Evolutionary conservation across 148 eudicot species (phyloP).

Genomic region (Diospyros lotus): DNA sequence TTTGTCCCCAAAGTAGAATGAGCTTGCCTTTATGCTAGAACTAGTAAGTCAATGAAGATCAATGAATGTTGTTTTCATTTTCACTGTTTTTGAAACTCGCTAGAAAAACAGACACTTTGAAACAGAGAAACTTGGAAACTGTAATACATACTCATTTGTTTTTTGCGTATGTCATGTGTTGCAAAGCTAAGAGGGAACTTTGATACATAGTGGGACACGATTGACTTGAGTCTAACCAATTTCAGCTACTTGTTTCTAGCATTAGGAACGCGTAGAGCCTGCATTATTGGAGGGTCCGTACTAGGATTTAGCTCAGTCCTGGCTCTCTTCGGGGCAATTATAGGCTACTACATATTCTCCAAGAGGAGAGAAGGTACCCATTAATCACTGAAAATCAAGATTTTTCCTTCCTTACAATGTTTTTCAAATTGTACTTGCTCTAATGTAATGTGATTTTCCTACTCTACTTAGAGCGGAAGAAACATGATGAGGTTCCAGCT

Average conservation of each 20-base stretch:
- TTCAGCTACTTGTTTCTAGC: neutral
- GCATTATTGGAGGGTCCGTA: neutral
- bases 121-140: no score
- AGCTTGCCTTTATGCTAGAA: slow-evolving; percentile 16
- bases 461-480: slow-evolving; percentile 26
- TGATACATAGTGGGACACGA: no score
- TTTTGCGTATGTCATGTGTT: no score
- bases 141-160: no score
- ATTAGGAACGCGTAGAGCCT: neutral
- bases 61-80: no score
- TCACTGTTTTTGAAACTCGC: no score
- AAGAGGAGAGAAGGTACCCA: slow-evolving; percentile 34
- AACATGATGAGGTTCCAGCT: slow-evolving; percentile 28
- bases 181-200: no score
- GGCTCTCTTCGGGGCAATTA: slow-evolving; percentile 28
- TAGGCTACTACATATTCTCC: slow-evolving; percentile 22
- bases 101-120: no score
- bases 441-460: neutral
- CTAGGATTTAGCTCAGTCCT: slow-evolving; percentile 16
- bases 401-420: neutral
- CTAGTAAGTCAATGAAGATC: no score
- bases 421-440: no score
- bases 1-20: no score
- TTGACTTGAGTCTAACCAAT: neutral
- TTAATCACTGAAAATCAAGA: neutral